These are phyloP conservation scores for Stephania yunnanensis DNA, from an alignment of 164 flowering plant genomes.

Conservation along the genomic window DNA sequence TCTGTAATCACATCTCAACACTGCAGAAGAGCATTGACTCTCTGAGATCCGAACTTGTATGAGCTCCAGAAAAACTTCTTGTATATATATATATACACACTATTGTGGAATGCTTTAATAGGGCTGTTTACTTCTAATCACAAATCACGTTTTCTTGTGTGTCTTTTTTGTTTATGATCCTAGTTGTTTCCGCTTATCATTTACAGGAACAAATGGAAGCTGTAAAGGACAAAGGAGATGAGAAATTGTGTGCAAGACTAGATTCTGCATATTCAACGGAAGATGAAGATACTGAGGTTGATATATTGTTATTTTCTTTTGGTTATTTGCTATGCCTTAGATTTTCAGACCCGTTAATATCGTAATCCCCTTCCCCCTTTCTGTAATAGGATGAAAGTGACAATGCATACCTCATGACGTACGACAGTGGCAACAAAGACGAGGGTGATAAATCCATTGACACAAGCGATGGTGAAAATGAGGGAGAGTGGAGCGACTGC, in stretches of 20 bases:
- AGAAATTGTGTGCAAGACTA: conserved; percentile 54
- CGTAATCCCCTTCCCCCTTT: neutral
- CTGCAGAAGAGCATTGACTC: conserved; percentile 46
- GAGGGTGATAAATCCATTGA: neutral
- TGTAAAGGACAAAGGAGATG: conserved; percentile 54
- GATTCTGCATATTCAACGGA: conserved; percentile 70
- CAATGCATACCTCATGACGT: conserved; percentile 17
- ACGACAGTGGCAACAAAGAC: neutral
- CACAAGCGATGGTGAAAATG: neutral
- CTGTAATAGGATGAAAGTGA: conserved; percentile 60
- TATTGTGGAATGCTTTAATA: neutral
- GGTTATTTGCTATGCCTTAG: conserved; percentile 1
- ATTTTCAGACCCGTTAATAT: neutral
- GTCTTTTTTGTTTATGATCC: neutral
- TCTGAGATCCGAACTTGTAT: conserved; percentile 75
- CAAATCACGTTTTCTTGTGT: neutral
- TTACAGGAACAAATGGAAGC: conserved; percentile 64
- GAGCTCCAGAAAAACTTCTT: conserved; percentile 18
- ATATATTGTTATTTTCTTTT: neutral
- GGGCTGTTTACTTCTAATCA: neutral
- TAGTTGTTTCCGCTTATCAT: conserved; percentile 1
- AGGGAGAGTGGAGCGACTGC: neutral
- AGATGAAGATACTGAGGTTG: conserved; percentile 68
- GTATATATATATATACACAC: too few relatives aligned
- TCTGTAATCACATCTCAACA: conserved; percentile 55